These are phyloP conservation scores for Claviceps pusilla DNA, from an alignment of 2,329 filamentous ascomycete genomes.

Conservation along the genomic window DNA sequence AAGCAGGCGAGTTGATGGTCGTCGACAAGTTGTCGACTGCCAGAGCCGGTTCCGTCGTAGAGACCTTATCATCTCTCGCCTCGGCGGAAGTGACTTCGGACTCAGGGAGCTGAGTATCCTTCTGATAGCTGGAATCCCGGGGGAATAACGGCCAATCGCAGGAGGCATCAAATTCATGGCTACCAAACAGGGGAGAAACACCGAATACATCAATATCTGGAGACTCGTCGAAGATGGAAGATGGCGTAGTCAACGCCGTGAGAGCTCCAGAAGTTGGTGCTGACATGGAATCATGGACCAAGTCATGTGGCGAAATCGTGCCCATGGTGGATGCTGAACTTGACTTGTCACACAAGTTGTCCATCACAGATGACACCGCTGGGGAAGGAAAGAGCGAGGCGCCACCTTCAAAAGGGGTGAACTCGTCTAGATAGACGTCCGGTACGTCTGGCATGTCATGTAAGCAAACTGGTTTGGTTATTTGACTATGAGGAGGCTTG, in stretches of 20 bases:
- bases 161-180: slow-evolving; percentile 36
- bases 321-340: slow-evolving; percentile 40
- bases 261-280: slow-evolving; percentile 69
- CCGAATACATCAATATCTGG: slow-evolving; percentile 62
- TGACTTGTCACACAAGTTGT: slow-evolving; percentile 31
- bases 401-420: slow-evolving; percentile 40
- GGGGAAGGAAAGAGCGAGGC: slow-evolving; percentile 39
- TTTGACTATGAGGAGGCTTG: background rate
- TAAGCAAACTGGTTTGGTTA: slow-evolving; percentile 17
- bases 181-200: slow-evolving; percentile 62
- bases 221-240: slow-evolving; percentile 56
- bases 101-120: slow-evolving; percentile 13
- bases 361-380: slow-evolving; percentile 34
- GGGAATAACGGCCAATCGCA: slow-evolving; percentile 57
- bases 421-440: slow-evolving; percentile 46
- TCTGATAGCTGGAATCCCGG: slow-evolving; percentile 20
- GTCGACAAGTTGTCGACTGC: slow-evolving; percentile 29
- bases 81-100: slow-evolving; percentile 28
- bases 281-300: slow-evolving; percentile 57
- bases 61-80: slow-evolving; percentile 34
- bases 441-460: slow-evolving; percentile 26
- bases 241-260: slow-evolving; percentile 74
- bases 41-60: slow-evolving; percentile 23
- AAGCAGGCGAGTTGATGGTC: slow-evolving; percentile 26
- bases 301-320: slow-evolving; percentile 74